Evolutionary conservation across 2,329 filamentous ascomycete species (phyloP).

Genomic region (Ascochyta pisi): DNA sequence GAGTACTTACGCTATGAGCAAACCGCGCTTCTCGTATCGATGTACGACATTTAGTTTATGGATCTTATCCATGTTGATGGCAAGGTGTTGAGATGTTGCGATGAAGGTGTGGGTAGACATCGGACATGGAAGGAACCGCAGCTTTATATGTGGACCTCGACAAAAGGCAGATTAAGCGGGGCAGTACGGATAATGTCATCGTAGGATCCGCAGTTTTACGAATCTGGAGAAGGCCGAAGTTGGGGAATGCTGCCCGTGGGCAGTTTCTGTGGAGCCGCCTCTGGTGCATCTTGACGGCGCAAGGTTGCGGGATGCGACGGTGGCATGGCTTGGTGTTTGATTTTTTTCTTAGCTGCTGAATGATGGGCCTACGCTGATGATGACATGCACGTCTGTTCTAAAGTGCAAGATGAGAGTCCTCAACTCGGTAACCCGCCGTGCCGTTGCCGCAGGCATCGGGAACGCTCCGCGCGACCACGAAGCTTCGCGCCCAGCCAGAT

Average conservation of each 20-base stretch:
- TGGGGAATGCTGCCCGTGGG: slow-evolving; percentile 12
- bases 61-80: slow-evolving; percentile 33
- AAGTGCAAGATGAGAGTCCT: background rate
- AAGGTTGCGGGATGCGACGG: background rate
- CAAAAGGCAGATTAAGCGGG: slow-evolving; percentile 3
- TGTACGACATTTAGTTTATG: slow-evolving; percentile 33
- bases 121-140: background rate
- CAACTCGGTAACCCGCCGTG: slow-evolving; percentile 11
- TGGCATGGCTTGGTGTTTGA: background rate
- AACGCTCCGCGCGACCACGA: slow-evolving; percentile 9
- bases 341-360: background rate
- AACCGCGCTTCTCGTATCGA: slow-evolving; percentile 35
- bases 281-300: background rate
- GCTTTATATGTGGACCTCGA: slow-evolving; percentile 8
- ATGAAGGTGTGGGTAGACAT: background rate
- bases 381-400: background rate
- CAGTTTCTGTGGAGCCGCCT: slow-evolving; percentile 4
- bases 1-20: slow-evolving; percentile 31
- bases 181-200: slow-evolving; percentile 9
- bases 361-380: background rate
- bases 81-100: background rate
- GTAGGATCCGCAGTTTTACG: background rate
- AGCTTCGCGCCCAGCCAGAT: slow-evolving; percentile 6
- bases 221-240: slow-evolving; percentile 4
- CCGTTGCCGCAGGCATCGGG: slow-evolving; percentile 1